phyloP scores from a whole-genome alignment of 768 basidiomycete species.

The Pulveroboletus sp. region DNA sequence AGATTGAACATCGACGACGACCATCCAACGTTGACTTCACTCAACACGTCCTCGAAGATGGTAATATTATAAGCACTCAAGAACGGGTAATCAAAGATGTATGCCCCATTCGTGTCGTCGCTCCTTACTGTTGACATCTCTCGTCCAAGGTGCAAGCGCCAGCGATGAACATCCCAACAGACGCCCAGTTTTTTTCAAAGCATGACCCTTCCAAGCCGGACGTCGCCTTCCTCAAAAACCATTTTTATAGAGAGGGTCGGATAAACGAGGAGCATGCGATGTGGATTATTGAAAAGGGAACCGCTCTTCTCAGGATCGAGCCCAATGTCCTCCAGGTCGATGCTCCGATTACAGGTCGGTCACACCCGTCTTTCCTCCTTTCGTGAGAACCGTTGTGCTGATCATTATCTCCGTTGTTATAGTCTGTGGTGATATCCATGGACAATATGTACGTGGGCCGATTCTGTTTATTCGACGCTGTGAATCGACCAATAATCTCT shows the following conservation, averaged over 20 bases:
- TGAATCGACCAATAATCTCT: conserved; percentile 15
- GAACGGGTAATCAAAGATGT: conserved; percentile 97
- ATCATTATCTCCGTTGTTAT: conserved; percentile 7
- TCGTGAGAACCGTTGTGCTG: neutral
- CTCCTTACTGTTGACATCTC: conserved; percentile 5
- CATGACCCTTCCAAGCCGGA: conserved; percentile 89
- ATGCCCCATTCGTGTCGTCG: conserved; percentile 20
- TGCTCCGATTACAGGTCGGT: conserved; percentile 90
- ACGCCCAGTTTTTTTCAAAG: conserved; percentile 86
- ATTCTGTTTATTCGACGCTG: conserved; percentile 4
- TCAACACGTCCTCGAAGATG: conserved; percentile 89
- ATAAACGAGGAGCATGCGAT: conserved; percentile 92
- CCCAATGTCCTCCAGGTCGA: conserved; percentile 91
- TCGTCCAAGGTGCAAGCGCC: conserved; percentile 87
- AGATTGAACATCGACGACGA: conserved; percentile 39
- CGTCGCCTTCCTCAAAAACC: conserved; percentile 95
- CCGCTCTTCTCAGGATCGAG: conserved; percentile 77
- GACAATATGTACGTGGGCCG: conserved; percentile 81
- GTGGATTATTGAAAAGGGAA: conserved; percentile 87
- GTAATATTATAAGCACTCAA: conserved; percentile 84
- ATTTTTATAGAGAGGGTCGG: conserved; percentile 95
- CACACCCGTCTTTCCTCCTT: neutral
- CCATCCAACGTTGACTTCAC: conserved; percentile 81
- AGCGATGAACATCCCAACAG: conserved; percentile 86
- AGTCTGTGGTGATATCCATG: conserved; percentile 98